Evolutionary conservation across 2,329 filamentous ascomycete species (phyloP).

Genomic region (Verticillium klebahnii): DNA sequence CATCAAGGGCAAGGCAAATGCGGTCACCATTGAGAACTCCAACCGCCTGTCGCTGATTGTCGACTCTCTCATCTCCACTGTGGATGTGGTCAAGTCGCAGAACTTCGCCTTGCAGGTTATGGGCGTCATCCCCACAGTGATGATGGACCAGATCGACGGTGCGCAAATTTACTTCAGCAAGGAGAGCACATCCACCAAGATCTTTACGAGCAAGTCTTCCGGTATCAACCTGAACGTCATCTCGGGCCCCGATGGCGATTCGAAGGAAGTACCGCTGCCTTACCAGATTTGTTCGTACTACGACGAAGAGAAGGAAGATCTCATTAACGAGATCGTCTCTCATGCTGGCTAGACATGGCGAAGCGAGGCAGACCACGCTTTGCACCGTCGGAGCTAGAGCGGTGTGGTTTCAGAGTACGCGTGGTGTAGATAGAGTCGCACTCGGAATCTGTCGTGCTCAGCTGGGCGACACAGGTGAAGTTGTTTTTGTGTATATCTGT

Average conservation of each 20-base stretch:
- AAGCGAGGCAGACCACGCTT: neutral
- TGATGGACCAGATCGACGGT: slow-evolving; percentile 91
- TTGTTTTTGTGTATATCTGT: too few relatives aligned
- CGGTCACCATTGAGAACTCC: slow-evolving; percentile 93
- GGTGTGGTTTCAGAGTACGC: neutral
- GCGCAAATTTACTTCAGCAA: slow-evolving; percentile 82
- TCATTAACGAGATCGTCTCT: slow-evolving; percentile 93
- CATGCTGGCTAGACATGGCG: slow-evolving; percentile 64
- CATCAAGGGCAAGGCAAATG: slow-evolving; percentile 89
- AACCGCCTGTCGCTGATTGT: slow-evolving; percentile 78
- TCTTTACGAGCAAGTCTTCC: slow-evolving; percentile 85
- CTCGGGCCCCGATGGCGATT: slow-evolving; percentile 68
- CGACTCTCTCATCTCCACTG: slow-evolving; percentile 81
- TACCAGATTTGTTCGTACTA: slow-evolving; percentile 81
- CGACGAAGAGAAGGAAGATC: slow-evolving; percentile 63
- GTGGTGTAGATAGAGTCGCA: neutral
- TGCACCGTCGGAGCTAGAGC: neutral
- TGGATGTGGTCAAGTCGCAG: slow-evolving; percentile 92
- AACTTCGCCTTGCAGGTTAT: slow-evolving; percentile 94
- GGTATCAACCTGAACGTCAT: slow-evolving; percentile 85
- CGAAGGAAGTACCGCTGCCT: slow-evolving; percentile 79
- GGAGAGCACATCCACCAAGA: slow-evolving; percentile 70
- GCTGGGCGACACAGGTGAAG: neutral
- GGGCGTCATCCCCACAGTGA: slow-evolving; percentile 77
- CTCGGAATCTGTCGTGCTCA: neutral